Evolutionary conservation across 306 rosid genomes (phyloP), one percentile per base, ranked within the genome.

Genomic region (Cicer bijugum): DNA sequence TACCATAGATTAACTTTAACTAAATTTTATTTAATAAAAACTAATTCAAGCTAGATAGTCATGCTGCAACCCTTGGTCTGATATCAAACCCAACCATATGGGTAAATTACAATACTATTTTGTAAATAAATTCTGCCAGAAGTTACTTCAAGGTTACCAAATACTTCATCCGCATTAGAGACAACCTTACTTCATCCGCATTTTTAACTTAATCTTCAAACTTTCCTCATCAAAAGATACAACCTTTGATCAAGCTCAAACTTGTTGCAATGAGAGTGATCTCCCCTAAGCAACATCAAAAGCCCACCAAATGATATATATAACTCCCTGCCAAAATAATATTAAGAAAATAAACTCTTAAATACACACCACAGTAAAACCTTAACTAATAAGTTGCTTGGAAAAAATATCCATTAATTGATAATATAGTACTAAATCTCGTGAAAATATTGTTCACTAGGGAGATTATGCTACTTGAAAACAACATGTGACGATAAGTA

Each of bases 291-390:
- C 91, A 89, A 59, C 98, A 91, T 91, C 84, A 93, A 85, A 75
- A 93, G 98, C 75, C 97, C 98, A 48, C 96, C 94, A 84, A 93
- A 93, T 39, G 98, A 91, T 58, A 91, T 89, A 72, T 80, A 79
- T 15, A 93, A 64, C 84, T 93, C 98, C 78, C 97, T 88, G 65
- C 15, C 68, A 45, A 68, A 39, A 38, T 57, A 43, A 62, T 37
- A 71, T 51, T 5, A 68, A 42, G 57, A 66, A 4, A 59, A 19
- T 17, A 50, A 9, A 53, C 14, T 0, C 14, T 15, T 40, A 68
- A 43, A 46, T 19, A 28, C 16, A 40, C 56, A 12, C 8, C 44
- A 35, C 17, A 59, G 44, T 50, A n/a, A 28, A 42, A 63, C 15
- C 48, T 69, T 42, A 16, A 74, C 74, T 15, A 33, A 75, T n/a